A percentile compares a stretch with the other conserved stretches of the same genome.
phyloP scores from a whole-genome alignment of 2,329 filamentous ascomycete genomes.

The Talaromyces piceae region DNA sequence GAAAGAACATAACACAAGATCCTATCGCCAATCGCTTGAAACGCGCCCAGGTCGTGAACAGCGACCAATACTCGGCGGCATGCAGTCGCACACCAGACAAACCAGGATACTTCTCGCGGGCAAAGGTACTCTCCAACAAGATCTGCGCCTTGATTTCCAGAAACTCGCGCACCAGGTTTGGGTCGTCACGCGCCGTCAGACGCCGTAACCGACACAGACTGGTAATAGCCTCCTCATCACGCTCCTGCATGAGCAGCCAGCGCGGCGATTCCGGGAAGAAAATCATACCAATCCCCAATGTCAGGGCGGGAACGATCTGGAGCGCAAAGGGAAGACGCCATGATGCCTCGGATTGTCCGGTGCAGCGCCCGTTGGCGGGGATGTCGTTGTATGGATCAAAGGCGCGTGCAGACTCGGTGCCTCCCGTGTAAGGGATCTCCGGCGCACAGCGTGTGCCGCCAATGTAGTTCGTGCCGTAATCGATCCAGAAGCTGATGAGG shows the following conservation, averaged over 20 bases:
- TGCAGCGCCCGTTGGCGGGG: slow-evolving; percentile 38
- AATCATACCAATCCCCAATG: slow-evolving; percentile 32
- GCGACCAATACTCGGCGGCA: slow-evolving; percentile 28
- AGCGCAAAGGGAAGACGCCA: slow-evolving; percentile 43
- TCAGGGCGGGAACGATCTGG: slow-evolving; percentile 37
- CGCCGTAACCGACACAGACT: slow-evolving; percentile 44
- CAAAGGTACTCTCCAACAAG: slow-evolving; percentile 29
- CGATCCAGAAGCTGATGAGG: slow-evolving; percentile 32
- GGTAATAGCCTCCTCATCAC: slow-evolving; percentile 43
- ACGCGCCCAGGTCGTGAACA: slow-evolving; percentile 27
- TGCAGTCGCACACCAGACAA: slow-evolving; percentile 24
- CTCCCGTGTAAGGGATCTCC: slow-evolving; percentile 41
- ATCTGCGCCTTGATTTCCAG: slow-evolving; percentile 43
- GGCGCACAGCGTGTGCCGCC: slow-evolving; percentile 41
- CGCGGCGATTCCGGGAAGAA: slow-evolving; percentile 52
- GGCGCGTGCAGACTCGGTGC: slow-evolving; percentile 26
- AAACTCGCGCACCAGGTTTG: slow-evolving; percentile 44
- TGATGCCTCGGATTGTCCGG: slow-evolving; percentile 41
- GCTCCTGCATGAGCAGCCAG: slow-evolving; percentile 45
- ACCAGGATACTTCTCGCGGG: slow-evolving; percentile 21
- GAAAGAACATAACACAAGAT: slow-evolving; percentile 34
- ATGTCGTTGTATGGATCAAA: slow-evolving; percentile 39
- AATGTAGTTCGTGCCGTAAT: slow-evolving; percentile 42
- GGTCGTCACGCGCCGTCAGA: slow-evolving; percentile 36
- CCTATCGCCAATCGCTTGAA: slow-evolving; percentile 34